Evolutionary conservation across 148 eudicot species (phyloP).

Genomic region (Rhododendron henanense): DNA sequence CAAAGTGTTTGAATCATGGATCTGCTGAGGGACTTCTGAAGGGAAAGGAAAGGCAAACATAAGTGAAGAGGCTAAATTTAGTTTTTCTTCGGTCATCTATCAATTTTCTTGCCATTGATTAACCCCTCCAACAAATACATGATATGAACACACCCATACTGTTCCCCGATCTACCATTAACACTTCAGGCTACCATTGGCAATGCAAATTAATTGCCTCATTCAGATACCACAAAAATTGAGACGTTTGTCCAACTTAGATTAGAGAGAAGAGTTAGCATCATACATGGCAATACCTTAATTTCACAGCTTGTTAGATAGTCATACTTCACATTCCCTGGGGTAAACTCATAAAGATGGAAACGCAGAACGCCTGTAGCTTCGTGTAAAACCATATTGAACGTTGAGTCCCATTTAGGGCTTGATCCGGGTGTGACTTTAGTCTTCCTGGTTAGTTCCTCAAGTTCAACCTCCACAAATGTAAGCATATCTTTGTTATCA

Average conservation of each 20-base stretch:
- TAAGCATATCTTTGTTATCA: constrained; percentile 47
- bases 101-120: not conserved
- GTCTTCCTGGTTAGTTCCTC: constrained; percentile 87
- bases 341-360: constrained; percentile 70
- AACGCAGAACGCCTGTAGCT: constrained; percentile 57
- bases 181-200: not conserved
- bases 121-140: not conserved
- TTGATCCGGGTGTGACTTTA: constrained; percentile 48
- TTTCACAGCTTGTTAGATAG: constrained; percentile 75
- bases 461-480: constrained; percentile 94
- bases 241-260: not conserved
- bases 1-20: not conserved
- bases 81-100: not conserved
- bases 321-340: constrained; percentile 76
- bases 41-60: not conserved
- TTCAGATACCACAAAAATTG: not conserved
- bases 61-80: not conserved
- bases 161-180: not conserved
- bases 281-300: constrained; percentile 57
- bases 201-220: not conserved
- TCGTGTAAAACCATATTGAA: constrained; percentile 90
- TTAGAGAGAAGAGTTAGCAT: not conserved
- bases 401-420: constrained; percentile 79
- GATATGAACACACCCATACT: not conserved
- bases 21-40: not conserved